Evolutionary conservation across 352 stramenopile species (phyloP).

Genomic region (Peronospora farinosa): DNA sequence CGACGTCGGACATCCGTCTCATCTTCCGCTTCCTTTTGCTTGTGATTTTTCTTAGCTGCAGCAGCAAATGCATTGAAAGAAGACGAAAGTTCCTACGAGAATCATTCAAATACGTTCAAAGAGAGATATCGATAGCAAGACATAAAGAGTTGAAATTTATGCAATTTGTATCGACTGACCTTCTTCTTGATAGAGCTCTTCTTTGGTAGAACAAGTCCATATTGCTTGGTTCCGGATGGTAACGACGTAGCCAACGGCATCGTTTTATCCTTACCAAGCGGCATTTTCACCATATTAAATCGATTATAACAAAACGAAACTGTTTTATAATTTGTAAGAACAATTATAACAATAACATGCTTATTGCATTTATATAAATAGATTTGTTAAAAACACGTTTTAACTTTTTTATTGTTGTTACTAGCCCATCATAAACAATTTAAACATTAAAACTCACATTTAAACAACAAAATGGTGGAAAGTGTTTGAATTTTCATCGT

Average conservation of each 20-base stretch:
- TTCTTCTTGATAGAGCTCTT: constrained; percentile 32
- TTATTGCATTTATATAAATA: neutral
- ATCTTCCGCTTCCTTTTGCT: constrained; percentile 2
- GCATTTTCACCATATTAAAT: constrained; percentile 37
- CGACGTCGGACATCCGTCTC: constrained; percentile 17
- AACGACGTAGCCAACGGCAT: constrained; percentile 18
- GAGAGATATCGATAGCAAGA: constrained; percentile 7
- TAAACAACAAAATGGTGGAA: neutral
- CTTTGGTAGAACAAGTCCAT: constrained; percentile 39
- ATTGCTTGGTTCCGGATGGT: constrained; percentile 26
- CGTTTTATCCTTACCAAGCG: constrained; percentile 34
- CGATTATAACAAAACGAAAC: neutral
- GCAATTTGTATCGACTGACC: constrained; percentile 9
- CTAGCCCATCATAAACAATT: neutral
- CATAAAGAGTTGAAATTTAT: neutral
- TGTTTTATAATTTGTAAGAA: neutral
- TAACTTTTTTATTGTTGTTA: too few species aligned
- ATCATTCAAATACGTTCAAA: constrained; percentile 2
- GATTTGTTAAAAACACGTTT: too few species aligned
- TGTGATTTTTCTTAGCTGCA: constrained; percentile 19
- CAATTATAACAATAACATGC: neutral
- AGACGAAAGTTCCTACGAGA: constrained; percentile 18
- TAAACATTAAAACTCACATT: neutral
- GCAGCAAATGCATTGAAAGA: constrained; percentile 19
- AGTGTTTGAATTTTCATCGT: constrained; percentile 38